Evolutionary conservation across 805 yeast species (phyloP).

Genomic region (Myxozyma udenii): DNA sequence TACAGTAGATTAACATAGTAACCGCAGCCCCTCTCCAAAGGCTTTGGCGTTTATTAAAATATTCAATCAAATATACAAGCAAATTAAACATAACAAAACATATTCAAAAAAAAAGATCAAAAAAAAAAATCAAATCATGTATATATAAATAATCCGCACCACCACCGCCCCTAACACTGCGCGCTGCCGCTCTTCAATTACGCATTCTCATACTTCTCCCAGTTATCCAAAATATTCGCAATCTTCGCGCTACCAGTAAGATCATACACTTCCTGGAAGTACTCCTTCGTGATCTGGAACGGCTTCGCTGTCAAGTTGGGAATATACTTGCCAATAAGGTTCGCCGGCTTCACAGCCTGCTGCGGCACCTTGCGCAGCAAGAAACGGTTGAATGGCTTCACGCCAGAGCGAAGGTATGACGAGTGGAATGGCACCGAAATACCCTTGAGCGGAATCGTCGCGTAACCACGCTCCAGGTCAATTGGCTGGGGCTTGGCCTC

Average conservation of each 20-base stretch:
- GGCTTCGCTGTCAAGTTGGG: slow-evolving; percentile 99
- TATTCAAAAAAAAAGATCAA: no score
- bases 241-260: slow-evolving; percentile 90
- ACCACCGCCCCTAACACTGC: no score
- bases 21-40: no score
- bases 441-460: slow-evolving; percentile 96
- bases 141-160: no score
- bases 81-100: background rate
- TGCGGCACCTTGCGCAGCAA: slow-evolving; percentile 91
- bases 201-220: slow-evolving; percentile 74
- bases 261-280: slow-evolving; percentile 91
- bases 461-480: slow-evolving; percentile 94
- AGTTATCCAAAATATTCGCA: slow-evolving; percentile 84
- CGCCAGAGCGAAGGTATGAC: slow-evolving; percentile 96
- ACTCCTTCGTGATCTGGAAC: slow-evolving; percentile 90
- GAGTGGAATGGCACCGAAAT: slow-evolving; percentile 99
- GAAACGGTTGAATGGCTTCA: slow-evolving; percentile 97
- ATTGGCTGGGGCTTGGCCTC: slow-evolving; percentile 92
- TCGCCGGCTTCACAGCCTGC: slow-evolving; percentile 91
- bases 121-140: background rate
- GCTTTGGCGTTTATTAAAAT: no score
- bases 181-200: no score
- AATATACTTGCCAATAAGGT: slow-evolving; percentile 90
- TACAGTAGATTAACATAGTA: no score
- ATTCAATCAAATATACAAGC: no score